phyloP scores from a whole-genome alignment of 2,329 filamentous ascomycete species.

The Fusarium protoensiforme region DNA sequence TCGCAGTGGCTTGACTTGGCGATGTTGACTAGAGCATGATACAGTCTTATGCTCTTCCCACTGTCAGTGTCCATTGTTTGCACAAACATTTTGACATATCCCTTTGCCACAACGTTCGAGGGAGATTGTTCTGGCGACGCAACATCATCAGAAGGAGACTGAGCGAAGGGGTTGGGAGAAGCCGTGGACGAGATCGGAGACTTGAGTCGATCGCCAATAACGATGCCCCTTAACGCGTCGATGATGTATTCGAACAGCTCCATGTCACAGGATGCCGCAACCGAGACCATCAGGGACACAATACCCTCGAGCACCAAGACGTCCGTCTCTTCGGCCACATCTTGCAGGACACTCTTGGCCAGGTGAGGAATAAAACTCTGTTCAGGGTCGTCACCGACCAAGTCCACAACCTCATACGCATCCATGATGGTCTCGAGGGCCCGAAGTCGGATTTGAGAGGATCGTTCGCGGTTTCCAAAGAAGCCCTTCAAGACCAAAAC shows the following conservation, averaged over 20 bases:
- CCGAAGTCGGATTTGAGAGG: conserved; percentile 70
- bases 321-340: conserved; percentile 72
- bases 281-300: conserved; percentile 71
- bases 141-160: conserved; percentile 31
- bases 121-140: conserved; percentile 60
- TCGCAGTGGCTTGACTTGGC: conserved; percentile 70
- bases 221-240: conserved; percentile 61
- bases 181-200: conserved; percentile 52
- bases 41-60: conserved; percentile 71
- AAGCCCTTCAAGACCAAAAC: conserved; percentile 70
- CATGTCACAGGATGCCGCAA: conserved; percentile 69
- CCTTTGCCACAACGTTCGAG: conserved; percentile 77
- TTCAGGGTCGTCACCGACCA: conserved; percentile 69
- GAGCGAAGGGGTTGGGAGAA: conserved; percentile 37
- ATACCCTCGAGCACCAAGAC: conserved; percentile 72
- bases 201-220: conserved; percentile 60
- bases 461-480: conserved; percentile 70
- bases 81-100: conserved; percentile 81
- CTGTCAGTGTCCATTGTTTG: conserved; percentile 75
- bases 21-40: conserved; percentile 72
- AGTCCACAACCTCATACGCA: conserved; percentile 67
- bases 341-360: conserved; percentile 69
- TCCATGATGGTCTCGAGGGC: conserved; percentile 71
- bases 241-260: conserved; percentile 69
- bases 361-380: conserved; percentile 68